Conservation (phyloP, 129 eudicot species). For the Oenanthe sinensis region DNA sequence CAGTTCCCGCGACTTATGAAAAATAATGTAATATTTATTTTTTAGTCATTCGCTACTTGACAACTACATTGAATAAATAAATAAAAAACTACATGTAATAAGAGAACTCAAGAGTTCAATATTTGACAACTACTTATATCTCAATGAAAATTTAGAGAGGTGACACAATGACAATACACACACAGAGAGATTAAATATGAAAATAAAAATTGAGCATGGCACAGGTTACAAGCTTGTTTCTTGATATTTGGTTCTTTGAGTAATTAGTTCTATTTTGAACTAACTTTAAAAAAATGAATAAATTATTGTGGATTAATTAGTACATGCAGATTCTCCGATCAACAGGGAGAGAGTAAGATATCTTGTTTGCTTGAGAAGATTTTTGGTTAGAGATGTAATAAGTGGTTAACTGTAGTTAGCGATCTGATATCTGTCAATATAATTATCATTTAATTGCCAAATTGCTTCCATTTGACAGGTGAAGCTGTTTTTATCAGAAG, state of each 20-base stretch:
- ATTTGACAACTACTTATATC: too few relatives aligned
- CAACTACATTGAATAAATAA: too few relatives aligned
- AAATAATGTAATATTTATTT: too few relatives aligned
- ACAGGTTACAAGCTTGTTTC: background rate
- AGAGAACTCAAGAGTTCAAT: too few relatives aligned
- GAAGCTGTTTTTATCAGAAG: slow-evolving; percentile 75
- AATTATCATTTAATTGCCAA: background rate
- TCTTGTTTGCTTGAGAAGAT: background rate
- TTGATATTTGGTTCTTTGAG: background rate
- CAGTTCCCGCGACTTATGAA: too few relatives aligned
- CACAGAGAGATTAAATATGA: too few relatives aligned
- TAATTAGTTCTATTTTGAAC: too few relatives aligned
- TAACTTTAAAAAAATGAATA: background rate
- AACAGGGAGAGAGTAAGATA: background rate
- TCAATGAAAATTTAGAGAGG: too few relatives aligned
- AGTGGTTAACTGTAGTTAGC: background rate
- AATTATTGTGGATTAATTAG: background rate
- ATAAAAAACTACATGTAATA: too few relatives aligned
- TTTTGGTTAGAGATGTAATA: background rate
- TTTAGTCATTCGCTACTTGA: too few relatives aligned
- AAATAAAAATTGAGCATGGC: background rate
- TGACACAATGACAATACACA: too few relatives aligned
- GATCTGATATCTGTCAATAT: background rate
- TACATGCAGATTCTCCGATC: background rate
- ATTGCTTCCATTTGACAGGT: slow-evolving; percentile 40